Evolutionary conservation across 1,284 basidiomycete genomes (phyloP), one percentile per base, ranked within the genome.

Genomic region (Albatrellus sp.): DNA sequence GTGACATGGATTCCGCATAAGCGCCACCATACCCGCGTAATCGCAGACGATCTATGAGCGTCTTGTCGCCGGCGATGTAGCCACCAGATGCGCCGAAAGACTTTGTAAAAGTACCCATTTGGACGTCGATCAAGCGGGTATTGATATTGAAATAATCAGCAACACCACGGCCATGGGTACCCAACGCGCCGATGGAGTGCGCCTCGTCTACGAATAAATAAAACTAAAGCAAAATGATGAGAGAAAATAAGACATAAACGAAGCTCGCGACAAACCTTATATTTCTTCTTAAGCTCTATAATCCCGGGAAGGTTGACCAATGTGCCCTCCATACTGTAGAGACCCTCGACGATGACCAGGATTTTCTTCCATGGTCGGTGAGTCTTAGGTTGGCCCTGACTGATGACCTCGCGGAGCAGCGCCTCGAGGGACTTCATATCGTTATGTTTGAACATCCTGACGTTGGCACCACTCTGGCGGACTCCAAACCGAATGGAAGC

Each of bases 281-380:
- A 98, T 59, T 84, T 87, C 59, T 84, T 76, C 75, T 97, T 98
- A 48, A 99, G 73, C 53, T 88, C 81, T 53, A 98, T 60, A 45
- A 99, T 69, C 10, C 60, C 71, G 1, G 93, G 93, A 42, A 99
- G 59, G 61, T 97, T 81, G 44, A 88, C 80, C 50, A 98, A 60
- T 6, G 89, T 92, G 19, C 94, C 96, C 64, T 99, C 94, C 96
- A 99, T 99, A 51, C 88, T 92, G 68, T 90, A 98, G 39, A 99
- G 64, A 2, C 94, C 94, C 62, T 99, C 94, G 31, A 98, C 91
- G 47, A 98, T 79, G 40, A 99, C 55, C 39, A 98, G 59, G 52
- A 99, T 98, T 73, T 97, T 98, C 72, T 96, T 97, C 94, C 94
- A 98, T 2, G 94, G 96, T 13, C 94, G 67, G 61, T 98, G 96